These are phyloP conservation scores for Syncephalastrum racemosum DNA, from an alignment of 371 early-diverging fungal genomes.

Conservation along the genomic window DNA sequence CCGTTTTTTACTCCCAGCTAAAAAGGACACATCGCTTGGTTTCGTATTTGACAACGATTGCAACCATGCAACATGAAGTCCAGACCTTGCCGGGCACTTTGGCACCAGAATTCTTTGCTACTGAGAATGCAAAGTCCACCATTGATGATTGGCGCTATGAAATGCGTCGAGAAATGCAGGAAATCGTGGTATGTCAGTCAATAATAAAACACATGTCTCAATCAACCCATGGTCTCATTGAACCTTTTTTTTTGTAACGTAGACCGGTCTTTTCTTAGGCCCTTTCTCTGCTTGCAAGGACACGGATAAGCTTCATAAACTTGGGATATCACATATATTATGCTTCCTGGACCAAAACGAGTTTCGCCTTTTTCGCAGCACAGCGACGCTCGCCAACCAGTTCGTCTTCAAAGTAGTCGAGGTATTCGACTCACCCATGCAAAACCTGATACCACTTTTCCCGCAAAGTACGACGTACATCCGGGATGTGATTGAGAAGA, in stretches of 20 bases:
- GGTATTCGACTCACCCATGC: constrained; percentile 61
- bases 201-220: background rate
- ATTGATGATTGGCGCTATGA: constrained; percentile 72
- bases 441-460: constrained; percentile 80
- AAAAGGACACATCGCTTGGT: no score
- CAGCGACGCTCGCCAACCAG: constrained; percentile 16
- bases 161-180: constrained; percentile 83
- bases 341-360: constrained; percentile 71
- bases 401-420: constrained; percentile 48
- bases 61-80: no score
- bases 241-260: constrained; percentile 1
- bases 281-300: constrained; percentile 75
- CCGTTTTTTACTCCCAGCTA: no score
- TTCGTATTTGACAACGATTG: no score
- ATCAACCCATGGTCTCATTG: background rate
- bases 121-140: constrained; percentile 13
- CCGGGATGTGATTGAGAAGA: constrained; percentile 42
- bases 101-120: no score
- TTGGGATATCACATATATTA: constrained; percentile 75
- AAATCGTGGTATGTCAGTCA: constrained; percentile 55
- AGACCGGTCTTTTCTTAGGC: constrained; percentile 76
- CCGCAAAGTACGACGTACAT: constrained; percentile 62
- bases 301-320: constrained; percentile 41
- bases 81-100: no score
- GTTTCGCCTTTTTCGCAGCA: constrained; percentile 37